phyloP scores from a whole-genome alignment of 176 grass and related monocot species.

The Elaeis guineensis region DNA sequence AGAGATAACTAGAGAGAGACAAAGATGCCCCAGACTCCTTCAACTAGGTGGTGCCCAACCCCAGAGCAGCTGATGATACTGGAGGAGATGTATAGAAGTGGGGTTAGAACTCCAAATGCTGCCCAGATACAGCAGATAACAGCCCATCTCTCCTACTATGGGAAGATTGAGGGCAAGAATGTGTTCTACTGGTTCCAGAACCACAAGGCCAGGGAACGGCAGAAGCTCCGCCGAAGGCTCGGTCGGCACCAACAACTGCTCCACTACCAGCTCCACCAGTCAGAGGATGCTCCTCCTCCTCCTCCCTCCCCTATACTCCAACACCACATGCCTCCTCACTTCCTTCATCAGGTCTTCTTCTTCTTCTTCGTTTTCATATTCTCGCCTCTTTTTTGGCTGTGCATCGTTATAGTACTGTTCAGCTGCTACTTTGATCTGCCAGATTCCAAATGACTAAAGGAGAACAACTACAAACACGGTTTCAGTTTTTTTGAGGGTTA shows the following conservation, averaged over 20 bases:
- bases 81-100: slow-evolving; percentile 81
- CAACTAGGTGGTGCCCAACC: slow-evolving; percentile 78
- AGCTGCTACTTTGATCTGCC: no score
- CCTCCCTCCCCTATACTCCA: no score
- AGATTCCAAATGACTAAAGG: no score
- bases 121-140: slow-evolving; percentile 89
- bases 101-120: slow-evolving; percentile 66
- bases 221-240: slow-evolving; percentile 62
- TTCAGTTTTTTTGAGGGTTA: no score
- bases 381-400: no score
- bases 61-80: slow-evolving; percentile 85
- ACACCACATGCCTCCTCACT: no score
- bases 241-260: slow-evolving; percentile 44
- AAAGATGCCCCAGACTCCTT: slow-evolving; percentile 78
- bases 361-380: no score
- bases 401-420: no score
- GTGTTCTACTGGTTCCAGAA: slow-evolving; percentile 98
- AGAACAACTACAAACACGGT: no score
- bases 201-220: slow-evolving; percentile 82
- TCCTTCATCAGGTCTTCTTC: no score
- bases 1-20: neutral
- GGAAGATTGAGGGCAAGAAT: slow-evolving; percentile 89
- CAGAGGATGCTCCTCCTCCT: no score
- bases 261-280: slow-evolving; percentile 6
- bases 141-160: slow-evolving; percentile 68